Percentiles rank a stretch among this genome's conserved stretches.
These are phyloP conservation scores for Alloteropsis semialata DNA, from an alignment of 176 grass and related monocot species.

Conservation along the genomic window DNA sequence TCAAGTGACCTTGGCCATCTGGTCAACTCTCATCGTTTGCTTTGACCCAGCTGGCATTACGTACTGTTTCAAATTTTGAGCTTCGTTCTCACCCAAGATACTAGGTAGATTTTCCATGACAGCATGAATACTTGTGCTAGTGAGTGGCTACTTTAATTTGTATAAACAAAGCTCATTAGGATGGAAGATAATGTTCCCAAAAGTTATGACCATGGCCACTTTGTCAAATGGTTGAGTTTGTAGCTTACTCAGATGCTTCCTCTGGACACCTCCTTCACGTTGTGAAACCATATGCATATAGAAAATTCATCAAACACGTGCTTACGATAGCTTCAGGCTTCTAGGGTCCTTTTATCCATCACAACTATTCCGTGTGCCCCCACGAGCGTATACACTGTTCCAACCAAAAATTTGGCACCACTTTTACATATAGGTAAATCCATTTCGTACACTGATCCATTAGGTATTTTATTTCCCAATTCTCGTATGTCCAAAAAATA, in stretches of 20 bases:
- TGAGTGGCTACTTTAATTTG: background rate
- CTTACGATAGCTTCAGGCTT: background rate
- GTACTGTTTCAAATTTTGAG: background rate
- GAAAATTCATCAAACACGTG: background rate
- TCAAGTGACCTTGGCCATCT: background rate
- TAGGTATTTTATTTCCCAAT: no score
- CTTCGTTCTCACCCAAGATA: background rate
- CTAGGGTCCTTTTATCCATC: background rate
- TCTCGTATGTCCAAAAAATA: no score
- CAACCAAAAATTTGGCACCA: background rate
- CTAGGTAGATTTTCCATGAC: background rate
- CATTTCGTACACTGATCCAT: no score
- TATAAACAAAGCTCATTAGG: background rate
- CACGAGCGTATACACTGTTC: background rate
- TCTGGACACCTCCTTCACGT: background rate
- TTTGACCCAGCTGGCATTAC: background rate
- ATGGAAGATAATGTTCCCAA: background rate
- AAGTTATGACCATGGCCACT: background rate
- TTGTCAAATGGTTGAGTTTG: background rate
- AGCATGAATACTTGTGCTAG: background rate
- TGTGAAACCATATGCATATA: background rate
- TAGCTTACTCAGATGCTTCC: background rate
- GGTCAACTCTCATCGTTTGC: background rate
- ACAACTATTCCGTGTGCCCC: background rate
- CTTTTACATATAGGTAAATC: background rate